Evolutionary conservation across 2,329 filamentous ascomycete species (phyloP).

Genomic region (Onygena corvina): DNA sequence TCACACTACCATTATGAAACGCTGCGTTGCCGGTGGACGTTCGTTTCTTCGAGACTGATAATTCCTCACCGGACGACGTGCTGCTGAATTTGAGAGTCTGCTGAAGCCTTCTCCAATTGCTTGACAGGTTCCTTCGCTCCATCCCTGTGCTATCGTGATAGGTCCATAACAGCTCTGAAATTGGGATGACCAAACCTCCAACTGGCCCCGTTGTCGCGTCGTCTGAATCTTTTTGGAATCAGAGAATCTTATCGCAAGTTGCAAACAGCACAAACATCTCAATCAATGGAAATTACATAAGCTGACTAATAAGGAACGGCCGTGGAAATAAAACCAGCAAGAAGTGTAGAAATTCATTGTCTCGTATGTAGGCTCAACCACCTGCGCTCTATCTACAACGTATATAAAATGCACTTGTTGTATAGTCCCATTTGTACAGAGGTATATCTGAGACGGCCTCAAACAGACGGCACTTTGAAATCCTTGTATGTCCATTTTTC

Average conservation of each 20-base stretch:
- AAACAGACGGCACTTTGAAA: conserved; percentile 46
- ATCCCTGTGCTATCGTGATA: conserved; percentile 20
- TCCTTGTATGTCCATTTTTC: conserved; percentile 99
- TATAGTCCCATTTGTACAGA: conserved; percentile 3
- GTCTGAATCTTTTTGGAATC: not conserved
- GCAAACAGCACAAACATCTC: not conserved
- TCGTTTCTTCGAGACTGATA: conserved; percentile 11
- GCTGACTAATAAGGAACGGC: not conserved
- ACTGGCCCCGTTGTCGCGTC: not conserved
- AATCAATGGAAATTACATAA: not conserved
- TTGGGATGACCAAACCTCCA: not conserved
- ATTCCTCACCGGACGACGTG: conserved; percentile 20
- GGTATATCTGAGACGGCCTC: not conserved
- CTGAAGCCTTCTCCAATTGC: conserved; percentile 42
- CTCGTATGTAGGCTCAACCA: no score
- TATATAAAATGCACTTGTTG: not conserved
- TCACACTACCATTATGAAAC: conserved; percentile 11
- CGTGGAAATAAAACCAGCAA: not conserved
- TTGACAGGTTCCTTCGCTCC: conserved; percentile 36
- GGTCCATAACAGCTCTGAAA: not conserved
- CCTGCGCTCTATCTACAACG: not conserved
- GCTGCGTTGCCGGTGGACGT: conserved; percentile 11
- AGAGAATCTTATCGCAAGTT: not conserved
- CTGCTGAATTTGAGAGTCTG: conserved; percentile 29
- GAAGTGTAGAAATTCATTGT: not conserved